Conservation (phyloP, 345 rosid genomes). For the Hypericum perforatum region DNA sequence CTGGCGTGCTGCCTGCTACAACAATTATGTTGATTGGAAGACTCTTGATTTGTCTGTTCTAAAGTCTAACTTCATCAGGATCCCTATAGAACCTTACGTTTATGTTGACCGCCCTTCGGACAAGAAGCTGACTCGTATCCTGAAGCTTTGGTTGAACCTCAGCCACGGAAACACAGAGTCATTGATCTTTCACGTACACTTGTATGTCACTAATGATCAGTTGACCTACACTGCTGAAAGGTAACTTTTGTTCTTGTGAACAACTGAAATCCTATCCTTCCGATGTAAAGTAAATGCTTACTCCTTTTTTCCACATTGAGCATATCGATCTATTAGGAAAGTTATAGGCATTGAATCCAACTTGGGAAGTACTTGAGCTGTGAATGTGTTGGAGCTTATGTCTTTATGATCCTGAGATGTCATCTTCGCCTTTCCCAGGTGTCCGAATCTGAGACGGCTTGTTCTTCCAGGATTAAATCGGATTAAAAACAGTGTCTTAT, state of each 20-base stretch:
- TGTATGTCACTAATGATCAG: constrained; percentile 59
- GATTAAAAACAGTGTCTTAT: constrained; percentile 57
- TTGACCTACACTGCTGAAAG: constrained; percentile 77
- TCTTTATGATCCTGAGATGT: neutral
- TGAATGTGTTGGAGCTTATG: too few relatives aligned
- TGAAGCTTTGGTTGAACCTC: neutral
- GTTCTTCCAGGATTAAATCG: constrained; percentile 87
- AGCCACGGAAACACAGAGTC: constrained; percentile 35
- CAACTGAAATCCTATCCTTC: neutral
- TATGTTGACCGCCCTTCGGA: neutral
- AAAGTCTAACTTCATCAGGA: neutral
- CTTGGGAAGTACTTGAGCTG: too few relatives aligned
- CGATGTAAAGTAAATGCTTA: too few relatives aligned
- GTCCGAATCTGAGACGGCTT: constrained; percentile 48
- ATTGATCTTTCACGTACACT: constrained; percentile 56
- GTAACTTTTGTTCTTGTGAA: constrained; percentile 15
- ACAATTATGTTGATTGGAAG: neutral
- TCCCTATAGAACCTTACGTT: neutral
- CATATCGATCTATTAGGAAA: too few relatives aligned
- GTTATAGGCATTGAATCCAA: too few relatives aligned
- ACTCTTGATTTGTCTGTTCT: neutral
- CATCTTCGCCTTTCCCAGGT: constrained; percentile 28
- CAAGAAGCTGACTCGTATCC: neutral
- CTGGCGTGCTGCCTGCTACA: neutral
- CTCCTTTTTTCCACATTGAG: too few relatives aligned